Evolutionary conservation across 177 flowering plant species (phyloP), one percentile per base, ranked within the genome.

Genomic region (Vitis hybrid): DNA sequence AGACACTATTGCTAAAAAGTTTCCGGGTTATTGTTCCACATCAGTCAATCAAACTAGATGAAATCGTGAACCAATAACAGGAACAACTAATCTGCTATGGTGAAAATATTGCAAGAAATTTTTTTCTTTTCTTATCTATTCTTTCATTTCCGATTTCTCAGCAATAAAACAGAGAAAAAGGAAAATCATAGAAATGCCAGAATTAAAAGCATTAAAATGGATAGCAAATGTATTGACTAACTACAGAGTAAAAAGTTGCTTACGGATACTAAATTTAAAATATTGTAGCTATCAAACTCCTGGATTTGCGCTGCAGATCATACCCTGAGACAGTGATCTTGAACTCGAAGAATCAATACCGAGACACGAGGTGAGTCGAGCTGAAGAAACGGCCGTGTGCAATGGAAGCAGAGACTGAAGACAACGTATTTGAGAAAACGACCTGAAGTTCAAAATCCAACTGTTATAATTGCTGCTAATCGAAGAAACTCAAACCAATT

Each of bases 321-420:
- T 87, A 90, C 94, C 93, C 92, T 90, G 92, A 82, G 88, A 87
- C 87, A 90, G 68, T 46, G 93, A 81, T 70, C 86, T 77, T 66
- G 93, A 88, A 78, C 79, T 80, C 70, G 57, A 80, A n/a, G 93
- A 70, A 73, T 90, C 93, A 0, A 82, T 57, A 18, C 94, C 92
- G 8, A 94, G 93, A 72, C 98, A 90, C 19, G 97, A 91, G 1
- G 91, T 94, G 16, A 94, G 82, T 62, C 97, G 80, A 57, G 97
- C 94, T 0, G 96, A 84, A 15, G 98, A 83, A 12, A 94, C 89
- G 0, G 96, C 96, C 2, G 88, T 74, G 81, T 88, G 84, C 40
- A 94, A 82, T 4, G 98, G 98, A 56, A 94, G 85, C 56, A 91
- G 81, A 60, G 97, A 91, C 62, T 86, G 89, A 16, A 91, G 78